Evolutionary conservation across 2,329 filamentous ascomycete species (phyloP).

Genomic region (Fusarium hostae): DNA sequence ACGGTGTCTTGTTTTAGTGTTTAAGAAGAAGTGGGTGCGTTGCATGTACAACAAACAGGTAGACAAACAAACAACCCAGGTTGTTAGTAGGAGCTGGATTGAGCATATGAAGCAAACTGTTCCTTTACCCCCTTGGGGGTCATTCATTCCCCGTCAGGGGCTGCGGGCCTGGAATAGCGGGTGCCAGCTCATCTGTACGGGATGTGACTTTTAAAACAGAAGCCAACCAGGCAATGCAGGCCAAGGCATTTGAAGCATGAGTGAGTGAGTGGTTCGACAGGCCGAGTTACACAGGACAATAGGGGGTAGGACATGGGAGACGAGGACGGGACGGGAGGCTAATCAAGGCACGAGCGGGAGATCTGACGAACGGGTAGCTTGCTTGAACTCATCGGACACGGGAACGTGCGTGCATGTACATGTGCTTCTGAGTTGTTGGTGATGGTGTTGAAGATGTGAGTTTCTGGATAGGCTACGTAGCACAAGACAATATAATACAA

Average conservation of each 20-base stretch:
- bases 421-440: slow-evolving; percentile 27
- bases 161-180: slow-evolving; percentile 4
- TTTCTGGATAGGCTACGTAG: slow-evolving; percentile 5
- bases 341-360: slow-evolving; percentile 31
- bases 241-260: neutral
- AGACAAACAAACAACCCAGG: neutral
- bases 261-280: neutral
- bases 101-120: neutral
- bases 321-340: slow-evolving; percentile 24
- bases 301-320: slow-evolving; percentile 20
- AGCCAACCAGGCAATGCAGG: neutral
- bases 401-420: slow-evolving; percentile 42
- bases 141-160: neutral
- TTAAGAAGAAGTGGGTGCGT: neutral
- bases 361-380: slow-evolving; percentile 45
- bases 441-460: neutral
- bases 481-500: neutral
- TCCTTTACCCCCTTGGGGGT: neutral
- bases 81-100: neutral
- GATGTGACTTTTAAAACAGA: slow-evolving; percentile 12
- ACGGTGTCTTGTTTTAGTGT: neutral
- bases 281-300: slow-evolving; percentile 7
- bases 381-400: slow-evolving; percentile 46
- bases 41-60: neutral
- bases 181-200: slow-evolving; percentile 18